phyloP scores from a whole-genome alignment of 2,329 filamentous ascomycete species.

The Beauveria scarabaeidicola region DNA sequence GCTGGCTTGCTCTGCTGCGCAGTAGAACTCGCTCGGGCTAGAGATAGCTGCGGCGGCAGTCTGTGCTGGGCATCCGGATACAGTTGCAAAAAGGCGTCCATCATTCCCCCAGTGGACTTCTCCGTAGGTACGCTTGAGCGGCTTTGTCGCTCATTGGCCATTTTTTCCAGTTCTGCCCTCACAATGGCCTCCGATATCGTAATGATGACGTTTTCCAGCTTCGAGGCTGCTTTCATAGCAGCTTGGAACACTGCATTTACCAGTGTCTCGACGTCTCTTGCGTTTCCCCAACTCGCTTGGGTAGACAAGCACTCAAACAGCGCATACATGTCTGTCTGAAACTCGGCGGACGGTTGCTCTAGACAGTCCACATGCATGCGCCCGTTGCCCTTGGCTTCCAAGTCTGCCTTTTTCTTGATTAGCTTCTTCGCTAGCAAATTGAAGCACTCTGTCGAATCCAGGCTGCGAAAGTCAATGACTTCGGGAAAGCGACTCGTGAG shows the following conservation, averaged over 20 bases:
- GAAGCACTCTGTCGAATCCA: background rate
- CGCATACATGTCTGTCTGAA: background rate
- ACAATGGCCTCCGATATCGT: background rate
- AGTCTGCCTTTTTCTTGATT: background rate
- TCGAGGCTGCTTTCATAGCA: background rate
- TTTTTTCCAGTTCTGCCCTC: background rate
- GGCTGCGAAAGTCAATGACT: background rate
- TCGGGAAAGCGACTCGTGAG: slow-evolving; percentile 54
- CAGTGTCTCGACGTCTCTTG: background rate
- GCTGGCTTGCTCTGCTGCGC: background rate
- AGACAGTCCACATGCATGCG: background rate
- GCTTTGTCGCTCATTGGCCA: background rate
- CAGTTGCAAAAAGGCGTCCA: background rate
- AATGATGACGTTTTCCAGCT: background rate
- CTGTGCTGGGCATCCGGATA: background rate
- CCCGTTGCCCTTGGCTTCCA: background rate
- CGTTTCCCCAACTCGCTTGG: background rate
- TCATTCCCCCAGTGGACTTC: background rate
- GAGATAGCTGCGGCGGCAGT: background rate
- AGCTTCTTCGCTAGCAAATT: background rate
- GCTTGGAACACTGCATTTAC: background rate
- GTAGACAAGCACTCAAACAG: background rate
- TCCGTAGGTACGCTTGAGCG: background rate
- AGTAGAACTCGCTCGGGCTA: background rate
- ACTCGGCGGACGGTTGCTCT: background rate